These are phyloP conservation scores for Achaetomiella virescens DNA, from an alignment of 495 filamentous ascomycete genomes.

Conservation along the genomic window DNA sequence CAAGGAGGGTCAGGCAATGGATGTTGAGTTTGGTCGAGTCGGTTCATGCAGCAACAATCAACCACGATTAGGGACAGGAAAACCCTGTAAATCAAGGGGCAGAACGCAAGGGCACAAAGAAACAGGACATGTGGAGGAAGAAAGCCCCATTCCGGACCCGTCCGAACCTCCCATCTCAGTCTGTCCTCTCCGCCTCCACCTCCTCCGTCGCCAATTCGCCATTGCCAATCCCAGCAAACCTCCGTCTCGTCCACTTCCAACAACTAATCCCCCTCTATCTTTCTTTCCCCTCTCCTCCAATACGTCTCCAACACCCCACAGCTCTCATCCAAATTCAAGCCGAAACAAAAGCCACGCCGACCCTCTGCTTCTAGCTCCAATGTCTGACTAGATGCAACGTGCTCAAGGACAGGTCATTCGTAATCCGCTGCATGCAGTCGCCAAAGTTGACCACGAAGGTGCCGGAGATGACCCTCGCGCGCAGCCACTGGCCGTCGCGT, in stretches of 20 bases:
- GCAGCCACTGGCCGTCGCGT: constrained; percentile 50
- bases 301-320: constrained; percentile 48
- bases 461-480: constrained; percentile 48
- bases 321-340: constrained; percentile 43
- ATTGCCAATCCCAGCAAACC: constrained; percentile 3
- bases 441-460: constrained; percentile 63
- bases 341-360: constrained; percentile 59
- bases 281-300: constrained; percentile 43
- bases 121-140: no score
- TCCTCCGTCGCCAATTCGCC: no score
- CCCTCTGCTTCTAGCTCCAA: constrained; percentile 36
- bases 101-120: no score
- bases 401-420: constrained; percentile 54
- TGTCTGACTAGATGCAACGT: constrained; percentile 58
- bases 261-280: constrained; percentile 53
- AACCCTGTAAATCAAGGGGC: no score
- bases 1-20: no score
- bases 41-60: no score
- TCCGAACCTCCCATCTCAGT: no score
- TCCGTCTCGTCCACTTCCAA: constrained; percentile 36
- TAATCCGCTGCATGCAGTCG: constrained; percentile 59
- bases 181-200: no score
- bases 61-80: no score
- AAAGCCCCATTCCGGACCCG: no score
- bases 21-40: no score